Evolutionary conservation across 2,329 filamentous ascomycete genomes (phyloP), one percentile per base, ranked within the genome.

Genomic region (Thelonectria rubi): DNA sequence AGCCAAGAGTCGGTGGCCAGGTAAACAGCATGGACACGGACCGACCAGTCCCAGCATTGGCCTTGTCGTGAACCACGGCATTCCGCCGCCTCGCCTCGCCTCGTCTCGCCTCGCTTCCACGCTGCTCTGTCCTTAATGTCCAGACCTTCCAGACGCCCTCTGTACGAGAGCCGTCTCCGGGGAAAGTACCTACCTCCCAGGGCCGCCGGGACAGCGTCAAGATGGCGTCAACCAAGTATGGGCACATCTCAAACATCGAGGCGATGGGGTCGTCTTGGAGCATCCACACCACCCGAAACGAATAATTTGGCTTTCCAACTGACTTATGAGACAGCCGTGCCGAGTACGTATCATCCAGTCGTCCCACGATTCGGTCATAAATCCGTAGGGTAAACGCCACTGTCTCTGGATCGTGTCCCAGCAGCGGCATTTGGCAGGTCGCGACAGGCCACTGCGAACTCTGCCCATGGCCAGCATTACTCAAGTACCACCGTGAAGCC

Each of bases 181-280:
- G 54, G 46, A 57, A 18, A 24, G 17, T 47, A 34, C 46, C 34
- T 42, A 26, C 40, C 32, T 46, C 49, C 55, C 32, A 60, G 51
- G 47, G 46, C 43, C 55, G 12, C 40, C 58, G 49, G 50, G 48
- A 63, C 65, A 59, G 67, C 65, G 66, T 59, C 55, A 58, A 51
- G 51, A 65, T 62, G 59, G 67, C 59, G 66, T 68, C 61, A 60
- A 63, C 59, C 26, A 9, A 30, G 26, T 59, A 50, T 62, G 60
- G 61, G 46, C 56, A 55, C 60, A 63, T 54, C 58, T 54, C 53
- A 70, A 67, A 65, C 57, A 47, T 47, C 45, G 8, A 26, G 15
- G 69, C 54, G 58, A 60, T 62, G 48, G n/a, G n/a, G n/a, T n/a
- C n/a, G n/a, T n/a, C n/a, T n/a, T 55, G 60, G 62, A 68, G 57